phyloP scores from a whole-genome alignment of 768 basidiomycete species.

The Kwoniella mangroviensis region DNA sequence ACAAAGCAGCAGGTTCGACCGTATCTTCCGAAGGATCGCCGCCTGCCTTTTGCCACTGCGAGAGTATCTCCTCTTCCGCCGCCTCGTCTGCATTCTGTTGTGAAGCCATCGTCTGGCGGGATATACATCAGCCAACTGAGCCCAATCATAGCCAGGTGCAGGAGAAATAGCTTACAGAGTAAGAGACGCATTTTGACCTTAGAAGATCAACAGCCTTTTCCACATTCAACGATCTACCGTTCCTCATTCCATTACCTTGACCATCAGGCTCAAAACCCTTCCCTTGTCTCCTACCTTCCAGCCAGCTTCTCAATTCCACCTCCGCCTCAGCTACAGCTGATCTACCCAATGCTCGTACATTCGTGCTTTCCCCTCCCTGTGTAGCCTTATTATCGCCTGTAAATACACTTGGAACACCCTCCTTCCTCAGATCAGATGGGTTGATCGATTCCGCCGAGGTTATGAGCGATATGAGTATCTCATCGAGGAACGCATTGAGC shows the following conservation, averaged over 20 bases:
- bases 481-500: slow-evolving; percentile 55
- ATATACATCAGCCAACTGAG: slow-evolving; percentile 57
- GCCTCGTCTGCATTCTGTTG: slow-evolving; percentile 82
- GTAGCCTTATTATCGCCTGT: slow-evolving; percentile 24
- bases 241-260: slow-evolving; percentile 36
- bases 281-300: slow-evolving; percentile 63
- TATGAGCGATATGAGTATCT: slow-evolving; percentile 45
- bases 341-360: slow-evolving; percentile 70
- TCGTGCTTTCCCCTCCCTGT: slow-evolving; percentile 36
- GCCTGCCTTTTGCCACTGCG: slow-evolving; percentile 68
- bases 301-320: slow-evolving; percentile 85
- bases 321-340: slow-evolving; percentile 92
- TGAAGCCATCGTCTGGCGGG: slow-evolving; percentile 78
- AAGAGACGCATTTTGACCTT: slow-evolving; percentile 65
- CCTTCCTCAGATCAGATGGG: slow-evolving; percentile 44
- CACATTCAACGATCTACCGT: slow-evolving; percentile 39
- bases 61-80: slow-evolving; percentile 73
- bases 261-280: slow-evolving; percentile 40
- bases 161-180: slow-evolving; percentile 44
- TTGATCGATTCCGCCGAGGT: slow-evolving; percentile 44
- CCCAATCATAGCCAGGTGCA: slow-evolving; percentile 61
- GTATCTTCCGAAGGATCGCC: slow-evolving; percentile 65
- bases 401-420: slow-evolving; percentile 52
- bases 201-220: slow-evolving; percentile 63
- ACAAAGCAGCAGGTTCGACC: slow-evolving; percentile 80